These are phyloP conservation scores for peach (Prunus persica) DNA, from an alignment of 306 rosid species.

Conservation along the genomic window DNA sequence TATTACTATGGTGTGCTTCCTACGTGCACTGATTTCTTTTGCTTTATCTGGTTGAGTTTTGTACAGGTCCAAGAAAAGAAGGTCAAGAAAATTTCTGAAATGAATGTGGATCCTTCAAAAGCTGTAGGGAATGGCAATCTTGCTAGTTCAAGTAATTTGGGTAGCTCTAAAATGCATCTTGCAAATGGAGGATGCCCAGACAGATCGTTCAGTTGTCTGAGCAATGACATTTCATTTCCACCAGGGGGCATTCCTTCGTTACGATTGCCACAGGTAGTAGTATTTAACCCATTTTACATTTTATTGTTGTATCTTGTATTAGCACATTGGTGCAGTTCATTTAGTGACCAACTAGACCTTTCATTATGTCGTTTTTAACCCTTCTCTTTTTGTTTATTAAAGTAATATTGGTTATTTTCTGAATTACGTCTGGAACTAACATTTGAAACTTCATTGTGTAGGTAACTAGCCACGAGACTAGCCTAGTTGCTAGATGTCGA, in stretches of 20 bases:
- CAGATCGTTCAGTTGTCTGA: slow-evolving; percentile 45
- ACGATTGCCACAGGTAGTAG: slow-evolving; percentile 84
- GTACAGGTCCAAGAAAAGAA: slow-evolving; percentile 96
- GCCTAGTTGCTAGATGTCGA: slow-evolving; percentile 85
- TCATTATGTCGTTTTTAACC: slow-evolving; percentile 5
- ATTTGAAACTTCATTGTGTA: slow-evolving; percentile 33
- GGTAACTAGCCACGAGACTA: slow-evolving; percentile 89
- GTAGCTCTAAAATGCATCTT: slow-evolving; percentile 55
- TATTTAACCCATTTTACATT: slow-evolving; percentile 28
- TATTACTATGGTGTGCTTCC: slow-evolving; percentile 10
- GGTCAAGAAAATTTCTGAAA: slow-evolving; percentile 85
- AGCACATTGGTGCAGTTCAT: background rate
- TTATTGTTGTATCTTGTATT: background rate
- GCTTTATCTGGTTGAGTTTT: slow-evolving; percentile 27
- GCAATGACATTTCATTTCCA: slow-evolving; percentile 69
- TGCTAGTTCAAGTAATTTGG: slow-evolving; percentile 79
- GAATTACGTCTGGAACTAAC: slow-evolving; percentile 29
- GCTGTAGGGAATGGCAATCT: slow-evolving; percentile 72
- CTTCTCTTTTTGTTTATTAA: slow-evolving; percentile 10
- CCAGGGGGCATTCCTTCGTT: slow-evolving; percentile 75
- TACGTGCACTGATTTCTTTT: slow-evolving; percentile 18
- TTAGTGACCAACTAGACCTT: background rate
- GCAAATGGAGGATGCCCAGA: slow-evolving; percentile 79
- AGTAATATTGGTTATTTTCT: background rate
- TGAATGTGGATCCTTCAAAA: slow-evolving; percentile 79